Base-by-base conservation (phyloP, 176 grass and related monocot species). In the Pontederia paniculata region DNA sequence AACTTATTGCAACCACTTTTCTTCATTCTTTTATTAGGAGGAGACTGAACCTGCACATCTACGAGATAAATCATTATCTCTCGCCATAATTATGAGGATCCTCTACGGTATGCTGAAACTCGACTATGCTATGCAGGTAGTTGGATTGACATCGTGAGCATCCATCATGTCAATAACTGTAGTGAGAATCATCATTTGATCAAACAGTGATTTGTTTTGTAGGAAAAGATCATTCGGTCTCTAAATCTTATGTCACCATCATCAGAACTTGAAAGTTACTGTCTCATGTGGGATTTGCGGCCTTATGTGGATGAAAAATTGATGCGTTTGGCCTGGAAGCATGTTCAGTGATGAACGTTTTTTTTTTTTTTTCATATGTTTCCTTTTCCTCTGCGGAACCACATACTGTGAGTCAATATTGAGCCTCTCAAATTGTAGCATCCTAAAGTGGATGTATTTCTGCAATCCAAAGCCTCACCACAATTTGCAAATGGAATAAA, bases 101-200 rank as follows among this genome's bases (percentile, higher is more conserved):
- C 71, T 88, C 19, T 42, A 23, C 41, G 76, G 76, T 17, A 94
- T 88, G 83, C 67, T 94, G 54, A 88, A 88, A 59, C 83, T 88
- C 60, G 88, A 84, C 48, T 71, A 79, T 50, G 60, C 12, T 12
- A 83, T 94, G 79, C 79, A 94, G 76, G 83, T 77, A 76, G 49
- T 17, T 54, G 1, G 2, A 37, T 5, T 37, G 28, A 37, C 28
- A 37, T 37, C 28, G 7, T 37, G 28, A 2, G 28, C 28, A 47
- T 63, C 49, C 16, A 11, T n/a, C 55, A 17, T 25, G 9, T 45
- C 4, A 44, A 49, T 3, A 43, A 67, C 48, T 54, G 43, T 37
- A 17, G 12, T 64, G 55, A 21, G 23, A 61, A 3, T 58, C 14
- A 21, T 54, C n/a, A 23, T 21, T 42, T 17, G 42, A 44, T 45